Evolutionary conservation across 148 eudicot genomes (phyloP), one percentile per base, ranked within the genome.

Genomic region (Suaeda aralocaspica): DNA sequence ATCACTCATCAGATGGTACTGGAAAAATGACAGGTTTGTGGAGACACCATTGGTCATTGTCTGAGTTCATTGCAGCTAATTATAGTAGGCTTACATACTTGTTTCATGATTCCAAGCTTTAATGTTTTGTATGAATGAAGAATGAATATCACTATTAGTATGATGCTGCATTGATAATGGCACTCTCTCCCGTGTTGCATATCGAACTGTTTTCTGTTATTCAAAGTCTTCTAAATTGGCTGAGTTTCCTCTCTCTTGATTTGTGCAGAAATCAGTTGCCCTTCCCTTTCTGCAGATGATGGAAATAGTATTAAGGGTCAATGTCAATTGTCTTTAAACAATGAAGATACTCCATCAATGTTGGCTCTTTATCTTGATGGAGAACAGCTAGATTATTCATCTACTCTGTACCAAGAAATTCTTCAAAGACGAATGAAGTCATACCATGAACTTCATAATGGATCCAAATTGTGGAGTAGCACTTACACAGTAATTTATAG

Each of bases 341-440:
- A 61, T 55, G 79, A 82, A 41, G 78, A 76, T 36, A 68, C 57
- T 65, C 74, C 85, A 36, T 80, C 81, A 41, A 88, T 85, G 68
- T 79, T 94, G 82, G 71, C 76, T 48, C 77, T 94, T 77, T 86
- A 80, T 67, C 85, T 91, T 49, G 89, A 94, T 46, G 97, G 88
- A 59, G 81, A 77, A 68, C 79, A 75, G 44, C 74, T 91, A 53
- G 88, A 86, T 51, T 72, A 39, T 25, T 55, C 73, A 39, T 77
- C 81, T 50, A 79, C 97, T 9, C 82, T 94, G 41, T 94, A 89
- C 83, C 98, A 94, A 78, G 86, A 86, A 66, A 74, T 91, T 68
- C 72, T 94, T 67, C 81, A 76, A 59, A 84, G 79, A 67, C 76
- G 72, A 52, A 60, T 79, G 64, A 84, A 79, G 66, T 69, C 80